Base-by-base conservation (phyloP, 345 rosid genomes). In the Gossypium herbaceum region DNA sequence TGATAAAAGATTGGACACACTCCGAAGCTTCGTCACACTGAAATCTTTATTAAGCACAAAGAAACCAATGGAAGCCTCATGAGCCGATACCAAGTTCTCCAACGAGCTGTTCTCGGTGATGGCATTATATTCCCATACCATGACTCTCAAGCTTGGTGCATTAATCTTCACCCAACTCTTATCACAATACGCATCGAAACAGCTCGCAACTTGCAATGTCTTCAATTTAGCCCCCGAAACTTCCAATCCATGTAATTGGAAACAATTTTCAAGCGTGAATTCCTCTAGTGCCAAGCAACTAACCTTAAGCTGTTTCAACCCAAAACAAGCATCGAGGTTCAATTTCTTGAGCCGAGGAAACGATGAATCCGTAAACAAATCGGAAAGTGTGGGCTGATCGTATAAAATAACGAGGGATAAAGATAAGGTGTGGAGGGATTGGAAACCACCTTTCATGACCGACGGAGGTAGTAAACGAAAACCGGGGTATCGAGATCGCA, bases 391-490 rank as follows among this genome's bases (percentile, higher is more conserved):
- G 41, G 95, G 86, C 29, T 88, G 90, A 74, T 77, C 79, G 71
- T 85, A 45, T 4, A 86, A 73, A 72, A 82, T 84, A 62, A 87
- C 83, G 0, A 85, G 87, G 6, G 92, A 87, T 16, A 91, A 86
- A 22, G 89, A 84, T 63, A 88, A 78, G 4, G 88, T 81, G 70
- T 75, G 76, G 25, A 89, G 92, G 1, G 84, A 86, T 16, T 75
- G 86, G 71, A 92, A 92, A 67, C 97, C 92, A 10, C 78, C 83
- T 15, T 41, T 61, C 84, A 90, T 77, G 2, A 87, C 76, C 4
- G 89, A 84, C 1, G 84, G 79, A 15, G 90, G 90, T 47, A 93
- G 97, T 20, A 94, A 80, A 20, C 98, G 68, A 78, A 92, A 92
- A 1, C 97, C 98, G 0, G 89, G 96, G 67, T 79, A 74, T 41